phyloP scores from a whole-genome alignment of 169 alveolate species.

The Cryptosporidium canis region DNA sequence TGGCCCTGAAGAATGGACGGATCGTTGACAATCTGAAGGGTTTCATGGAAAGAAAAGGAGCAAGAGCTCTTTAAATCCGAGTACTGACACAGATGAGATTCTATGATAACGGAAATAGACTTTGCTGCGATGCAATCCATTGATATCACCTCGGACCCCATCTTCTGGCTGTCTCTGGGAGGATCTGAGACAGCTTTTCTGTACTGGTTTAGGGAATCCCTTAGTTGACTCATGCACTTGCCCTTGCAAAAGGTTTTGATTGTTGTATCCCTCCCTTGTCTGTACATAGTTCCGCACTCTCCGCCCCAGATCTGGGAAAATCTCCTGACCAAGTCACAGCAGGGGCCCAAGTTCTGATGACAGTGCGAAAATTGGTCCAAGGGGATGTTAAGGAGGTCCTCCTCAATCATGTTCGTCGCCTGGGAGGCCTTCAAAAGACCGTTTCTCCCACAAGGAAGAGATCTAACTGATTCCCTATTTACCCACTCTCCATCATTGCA shows the following conservation, averaged over 20 bases:
- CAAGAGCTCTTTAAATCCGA: not conserved
- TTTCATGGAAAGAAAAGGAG: constrained; percentile 65
- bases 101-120: constrained; percentile 25
- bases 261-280: constrained; percentile 67
- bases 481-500: constrained; percentile 69
- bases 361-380: constrained; percentile 9
- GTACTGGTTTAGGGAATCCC: not conserved
- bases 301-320: constrained; percentile 48
- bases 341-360: not conserved
- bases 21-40: constrained; percentile 8
- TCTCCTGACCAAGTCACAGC: constrained; percentile 26
- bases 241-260: constrained; percentile 68
- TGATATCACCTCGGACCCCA: not conserved
- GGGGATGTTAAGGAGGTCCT: not conserved
- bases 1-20: constrained; percentile 12
- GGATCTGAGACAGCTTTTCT: not conserved
- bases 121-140: constrained; percentile 26
- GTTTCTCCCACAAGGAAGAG: constrained; percentile 40
- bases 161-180: not conserved
- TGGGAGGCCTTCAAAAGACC: not conserved
- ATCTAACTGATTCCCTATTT: not conserved
- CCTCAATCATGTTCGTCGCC: not conserved
- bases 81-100: constrained; percentile 37
- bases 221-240: constrained; percentile 27
- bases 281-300: constrained; percentile 66